Base-by-base conservation (phyloP, 306 rosid genomes). In the Vigna trinervia region DNA sequence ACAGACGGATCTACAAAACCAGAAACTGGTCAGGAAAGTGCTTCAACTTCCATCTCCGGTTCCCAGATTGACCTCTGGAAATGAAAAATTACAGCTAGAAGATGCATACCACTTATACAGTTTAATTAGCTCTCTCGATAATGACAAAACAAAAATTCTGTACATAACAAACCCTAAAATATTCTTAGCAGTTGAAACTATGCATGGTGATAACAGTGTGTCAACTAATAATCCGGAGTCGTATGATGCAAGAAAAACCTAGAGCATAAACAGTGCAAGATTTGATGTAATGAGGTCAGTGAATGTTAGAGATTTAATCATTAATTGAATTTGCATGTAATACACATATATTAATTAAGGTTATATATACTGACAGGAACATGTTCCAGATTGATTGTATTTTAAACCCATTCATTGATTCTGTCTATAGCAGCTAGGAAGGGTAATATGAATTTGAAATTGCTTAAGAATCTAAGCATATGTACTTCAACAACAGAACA, bases 61-160 rank as follows among this genome's bases (percentile, higher is more conserved):
- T 87, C 88, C 88, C 95, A 84, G 43, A 83, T 83, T 82, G 93
- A 91, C 75, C 83, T 86, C 20, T 93, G 98, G 97, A 91, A 93
- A 80, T 91, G 88, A 89, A 78, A 23, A 5, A 8, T 52, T 69
- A 69, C 38, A 50, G 69, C 74, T 73, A 66, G 63, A 87, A 8
- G 84, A 87, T 82, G 90, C 89, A 78, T 64, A 75, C 74, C 84
- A 87, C 71, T 84, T 63, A 64, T 76, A 82, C 80, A 77, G 70
- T 74, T 63, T 64, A 30, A 30, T 30, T 32, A 34, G 38, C 38
- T 19, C 64, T 66, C 26, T 47, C 47, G 8, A 57, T 34, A 65
- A 76, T 63, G 51, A 53, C 76, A 58, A 69, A 69, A 53, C 34
- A 4, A 34, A 38, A 57, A 73, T 82, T 73, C 78, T 87, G 91